phyloP scores from a whole-genome alignment of 495 filamentous ascomycete species.

The Aspergillus indologenus region DNA sequence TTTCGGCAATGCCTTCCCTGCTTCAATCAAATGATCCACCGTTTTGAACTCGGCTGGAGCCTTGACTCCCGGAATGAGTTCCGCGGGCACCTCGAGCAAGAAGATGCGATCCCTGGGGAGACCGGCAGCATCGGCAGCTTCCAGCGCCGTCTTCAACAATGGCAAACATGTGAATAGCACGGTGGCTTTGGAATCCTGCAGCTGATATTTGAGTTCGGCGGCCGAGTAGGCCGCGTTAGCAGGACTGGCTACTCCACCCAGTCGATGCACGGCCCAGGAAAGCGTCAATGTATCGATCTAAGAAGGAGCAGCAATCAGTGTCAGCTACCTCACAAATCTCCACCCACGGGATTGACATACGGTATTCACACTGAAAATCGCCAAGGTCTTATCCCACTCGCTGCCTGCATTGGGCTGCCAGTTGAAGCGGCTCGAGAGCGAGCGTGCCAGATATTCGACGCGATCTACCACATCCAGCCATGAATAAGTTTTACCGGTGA shows the following conservation, averaged over 20 bases:
- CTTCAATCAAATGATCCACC: conserved; percentile 62
- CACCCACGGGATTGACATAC: conserved; percentile 42
- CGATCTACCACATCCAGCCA: conserved; percentile 62
- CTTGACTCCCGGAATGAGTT: conserved; percentile 45
- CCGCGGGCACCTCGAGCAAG: conserved; percentile 63
- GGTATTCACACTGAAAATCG: conserved; percentile 76
- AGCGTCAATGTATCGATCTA: conserved; percentile 80
- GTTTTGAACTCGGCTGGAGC: conserved; percentile 60
- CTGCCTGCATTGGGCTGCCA: conserved; percentile 72
- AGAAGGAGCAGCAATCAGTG: background rate
- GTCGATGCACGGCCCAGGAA: conserved; percentile 70
- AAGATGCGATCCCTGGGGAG: conserved; percentile 73
- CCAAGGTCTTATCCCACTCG: conserved; percentile 84
- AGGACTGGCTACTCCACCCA: conserved; percentile 72
- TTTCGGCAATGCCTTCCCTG: conserved; percentile 59
- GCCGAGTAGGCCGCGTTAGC: conserved; percentile 82
- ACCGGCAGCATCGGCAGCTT: conserved; percentile 62
- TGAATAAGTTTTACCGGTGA: conserved; percentile 71
- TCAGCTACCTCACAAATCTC: background rate
- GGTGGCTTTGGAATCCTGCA: conserved; percentile 71
- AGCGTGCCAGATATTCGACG: conserved; percentile 66
- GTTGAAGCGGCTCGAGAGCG: conserved; percentile 66
- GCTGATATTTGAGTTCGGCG: conserved; percentile 72
- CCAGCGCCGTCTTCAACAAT: conserved; percentile 65
- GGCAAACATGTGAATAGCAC: conserved; percentile 77